phyloP scores from a whole-genome alignment of 2,329 filamentous ascomycete genomes.

The Pestalotiopsis sp. region DNA sequence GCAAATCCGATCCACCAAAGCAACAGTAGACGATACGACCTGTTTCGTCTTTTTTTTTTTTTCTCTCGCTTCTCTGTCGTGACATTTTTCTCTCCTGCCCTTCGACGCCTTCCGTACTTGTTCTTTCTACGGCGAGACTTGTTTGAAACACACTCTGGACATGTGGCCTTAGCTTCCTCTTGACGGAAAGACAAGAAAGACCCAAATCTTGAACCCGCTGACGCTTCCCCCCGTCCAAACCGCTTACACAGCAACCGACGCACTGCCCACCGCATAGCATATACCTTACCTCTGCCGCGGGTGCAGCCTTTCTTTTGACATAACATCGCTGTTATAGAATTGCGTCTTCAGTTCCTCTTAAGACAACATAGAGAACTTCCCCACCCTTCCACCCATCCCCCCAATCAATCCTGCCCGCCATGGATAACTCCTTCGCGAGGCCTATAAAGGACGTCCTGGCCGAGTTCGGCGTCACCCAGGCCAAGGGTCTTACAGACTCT shows the following conservation, averaged over 20 bases:
- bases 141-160: background rate
- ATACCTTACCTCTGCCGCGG: background rate
- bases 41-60: constrained; percentile 15
- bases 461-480: constrained; percentile 58
- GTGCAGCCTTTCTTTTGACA: background rate
- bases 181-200: background rate
- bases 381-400: constrained; percentile 4
- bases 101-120: constrained; percentile 14
- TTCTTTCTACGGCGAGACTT: constrained; percentile 12
- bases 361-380: constrained; percentile 19
- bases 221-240: background rate
- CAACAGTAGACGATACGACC: constrained; percentile 6
- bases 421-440: constrained; percentile 67
- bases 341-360: constrained; percentile 10
- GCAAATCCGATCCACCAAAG: background rate
- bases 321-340: background rate
- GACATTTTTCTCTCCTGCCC: constrained; percentile 4
- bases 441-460: constrained; percentile 61
- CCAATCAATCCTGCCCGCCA: constrained; percentile 33
- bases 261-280: background rate
- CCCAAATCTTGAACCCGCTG: background rate
- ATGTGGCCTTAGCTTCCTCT: constrained; percentile 1
- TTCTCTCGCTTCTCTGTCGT: background rate
- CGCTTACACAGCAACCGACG: background rate
- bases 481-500: constrained; percentile 58